These are phyloP conservation scores for Tricholoma saponaceum DNA, from an alignment of 768 basidiomycete genomes.

Conservation along the genomic window DNA sequence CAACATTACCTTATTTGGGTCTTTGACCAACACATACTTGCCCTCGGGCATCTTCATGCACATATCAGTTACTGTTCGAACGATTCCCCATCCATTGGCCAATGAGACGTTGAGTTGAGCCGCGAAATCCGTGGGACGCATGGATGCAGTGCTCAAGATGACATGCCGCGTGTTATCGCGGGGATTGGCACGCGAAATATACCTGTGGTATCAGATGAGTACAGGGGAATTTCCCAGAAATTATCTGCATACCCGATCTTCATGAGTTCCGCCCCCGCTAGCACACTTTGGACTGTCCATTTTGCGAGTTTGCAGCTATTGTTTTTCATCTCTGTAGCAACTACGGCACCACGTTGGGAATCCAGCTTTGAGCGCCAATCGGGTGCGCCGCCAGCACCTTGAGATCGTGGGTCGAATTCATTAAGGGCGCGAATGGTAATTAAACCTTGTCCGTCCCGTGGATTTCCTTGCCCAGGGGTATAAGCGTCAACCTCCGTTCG, in stretches of 20 bases:
- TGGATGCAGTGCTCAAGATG: conserved; percentile 90
- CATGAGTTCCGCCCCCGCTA: conserved; percentile 94
- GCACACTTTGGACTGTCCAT: conserved; percentile 93
- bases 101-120: conserved; percentile 92
- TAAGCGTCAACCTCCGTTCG: conserved; percentile 97
- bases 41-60: conserved; percentile 98
- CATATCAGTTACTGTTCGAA: conserved; percentile 89
- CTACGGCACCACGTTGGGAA: conserved; percentile 93
- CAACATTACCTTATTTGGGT: conserved; percentile 87
- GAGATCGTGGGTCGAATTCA: conserved; percentile 90
- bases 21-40: conserved; percentile 95
- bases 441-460: conserved; percentile 68
- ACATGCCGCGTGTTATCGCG: conserved; percentile 95
- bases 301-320: conserved; percentile 97
- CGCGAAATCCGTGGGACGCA: conserved; percentile 94
- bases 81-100: conserved; percentile 97
- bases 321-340: conserved; percentile 99
- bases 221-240: background rate
- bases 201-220: conserved; percentile 43
- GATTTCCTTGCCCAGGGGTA: conserved; percentile 54
- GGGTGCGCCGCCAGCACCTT: conserved; percentile 92
- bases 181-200: conserved; percentile 91
- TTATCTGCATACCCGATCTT: conserved; percentile 81
- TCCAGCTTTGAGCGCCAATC: conserved; percentile 99
- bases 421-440: conserved; percentile 94